phyloP scores from a whole-genome alignment of 257 asterid species.

The Datura wrightii region DNA sequence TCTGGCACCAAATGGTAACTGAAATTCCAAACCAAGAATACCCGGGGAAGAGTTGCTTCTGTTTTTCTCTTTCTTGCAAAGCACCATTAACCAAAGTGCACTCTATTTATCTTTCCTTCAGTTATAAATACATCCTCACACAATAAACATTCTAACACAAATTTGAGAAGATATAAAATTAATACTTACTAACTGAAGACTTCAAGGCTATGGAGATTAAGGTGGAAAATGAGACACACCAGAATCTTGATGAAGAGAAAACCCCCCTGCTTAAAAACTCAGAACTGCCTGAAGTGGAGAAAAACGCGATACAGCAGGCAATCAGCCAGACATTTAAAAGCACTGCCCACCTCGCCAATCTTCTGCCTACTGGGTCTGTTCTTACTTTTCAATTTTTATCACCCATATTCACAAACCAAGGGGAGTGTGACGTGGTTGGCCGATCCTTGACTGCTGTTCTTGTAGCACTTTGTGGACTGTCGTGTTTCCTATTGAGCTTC shows the following conservation, averaged over 20 bases:
- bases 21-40: conserved; percentile 32
- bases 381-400: conserved; percentile 80
- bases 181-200: background rate
- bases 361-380: conserved; percentile 88
- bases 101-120: conserved; percentile 38
- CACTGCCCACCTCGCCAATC: conserved; percentile 89
- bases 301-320: conserved; percentile 76
- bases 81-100: conserved; percentile 44
- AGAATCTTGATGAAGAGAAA: conserved; percentile 45
- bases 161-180: background rate
- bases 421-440: conserved; percentile 67
- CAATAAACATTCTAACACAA: background rate
- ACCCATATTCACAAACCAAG: conserved; percentile 80
- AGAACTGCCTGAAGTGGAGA: conserved; percentile 59
- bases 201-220: conserved; percentile 56
- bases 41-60: conserved; percentile 2
- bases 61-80: conserved; percentile 67
- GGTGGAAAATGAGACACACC: conserved; percentile 48
- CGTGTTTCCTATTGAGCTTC: conserved; percentile 71
- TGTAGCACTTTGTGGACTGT: conserved; percentile 65
- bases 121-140: conserved; percentile 44
- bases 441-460: conserved; percentile 63
- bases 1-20: conserved; percentile 35
- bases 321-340: conserved; percentile 91
- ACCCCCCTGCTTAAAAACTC: conserved; percentile 56